phyloP scores from a whole-genome alignment of 495 filamentous ascomycete genomes.

The Aspergillus hancockii region DNA sequence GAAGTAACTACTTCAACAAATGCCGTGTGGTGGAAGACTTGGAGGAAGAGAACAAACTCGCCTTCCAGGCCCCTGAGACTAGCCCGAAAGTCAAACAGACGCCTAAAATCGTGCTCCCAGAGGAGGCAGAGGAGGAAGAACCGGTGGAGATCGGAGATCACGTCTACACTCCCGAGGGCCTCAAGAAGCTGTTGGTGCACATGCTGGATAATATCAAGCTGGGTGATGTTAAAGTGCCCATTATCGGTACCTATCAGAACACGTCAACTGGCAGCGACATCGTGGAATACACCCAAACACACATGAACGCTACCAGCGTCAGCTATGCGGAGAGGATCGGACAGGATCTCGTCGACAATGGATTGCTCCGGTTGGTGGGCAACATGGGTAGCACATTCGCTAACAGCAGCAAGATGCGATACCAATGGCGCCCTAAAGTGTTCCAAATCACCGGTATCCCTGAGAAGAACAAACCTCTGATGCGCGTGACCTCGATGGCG shows the following conservation, averaged over 20 bases:
- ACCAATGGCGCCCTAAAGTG: conserved; percentile 92
- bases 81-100: conserved; percentile 52
- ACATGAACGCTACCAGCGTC: conserved; percentile 79
- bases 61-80: conserved; percentile 80
- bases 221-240: conserved; percentile 89
- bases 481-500: conserved; percentile 68
- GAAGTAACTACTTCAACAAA: conserved; percentile 98
- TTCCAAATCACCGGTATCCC: conserved; percentile 86
- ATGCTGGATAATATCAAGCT: conserved; percentile 85
- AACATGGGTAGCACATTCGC: conserved; percentile 94
- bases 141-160: conserved; percentile 89
- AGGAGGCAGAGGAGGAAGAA: conserved; percentile 66
- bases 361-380: conserved; percentile 87
- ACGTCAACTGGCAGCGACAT: conserved; percentile 89
- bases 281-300: conserved; percentile 87
- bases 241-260: conserved; percentile 92
- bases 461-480: conserved; percentile 75
- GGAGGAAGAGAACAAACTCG: conserved; percentile 97
- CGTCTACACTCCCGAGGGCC: conserved; percentile 75
- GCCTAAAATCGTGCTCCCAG: conserved; percentile 63
- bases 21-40: conserved; percentile 93
- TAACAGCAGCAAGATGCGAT: conserved; percentile 95
- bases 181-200: conserved; percentile 86
- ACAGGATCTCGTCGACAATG: conserved; percentile 84
- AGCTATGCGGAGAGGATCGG: conserved; percentile 90